Evolutionary conservation across 2,329 filamentous ascomycete genomes (phyloP).

Genomic region (Decorospora gaudefroyi): DNA sequence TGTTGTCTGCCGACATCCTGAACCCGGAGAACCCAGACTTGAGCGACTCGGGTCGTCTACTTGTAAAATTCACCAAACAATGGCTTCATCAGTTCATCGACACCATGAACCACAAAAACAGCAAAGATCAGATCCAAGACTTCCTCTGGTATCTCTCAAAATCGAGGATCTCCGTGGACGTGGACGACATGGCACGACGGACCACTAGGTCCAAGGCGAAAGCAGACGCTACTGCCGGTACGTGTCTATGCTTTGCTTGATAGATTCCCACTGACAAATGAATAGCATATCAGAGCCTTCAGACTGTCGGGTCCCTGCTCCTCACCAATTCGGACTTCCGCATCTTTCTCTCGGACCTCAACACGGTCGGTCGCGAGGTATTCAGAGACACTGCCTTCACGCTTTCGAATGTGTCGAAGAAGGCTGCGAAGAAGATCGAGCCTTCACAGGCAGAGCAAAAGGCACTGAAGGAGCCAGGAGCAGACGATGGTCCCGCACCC

Average conservation of each 20-base stretch:
- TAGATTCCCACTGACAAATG: slow-evolving; percentile 23
- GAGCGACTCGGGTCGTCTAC: slow-evolving; percentile 73
- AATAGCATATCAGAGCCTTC: slow-evolving; percentile 76
- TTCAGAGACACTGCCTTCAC: slow-evolving; percentile 85
- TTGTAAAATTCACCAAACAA: slow-evolving; percentile 72
- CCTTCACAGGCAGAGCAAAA: slow-evolving; percentile 66
- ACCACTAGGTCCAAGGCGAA: slow-evolving; percentile 67
- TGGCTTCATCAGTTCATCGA: slow-evolving; percentile 81
- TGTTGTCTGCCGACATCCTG: slow-evolving; percentile 77
- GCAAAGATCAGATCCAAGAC: slow-evolving; percentile 83
- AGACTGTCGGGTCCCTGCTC: slow-evolving; percentile 81
- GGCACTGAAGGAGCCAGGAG: slow-evolving; percentile 57
- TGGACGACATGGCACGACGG: slow-evolving; percentile 64
- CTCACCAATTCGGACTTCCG: slow-evolving; percentile 90
- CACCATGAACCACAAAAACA: slow-evolving; percentile 81
- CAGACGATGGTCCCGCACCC: slow-evolving; percentile 57
- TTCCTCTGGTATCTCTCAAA: slow-evolving; percentile 84
- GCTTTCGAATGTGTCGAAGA: slow-evolving; percentile 73
- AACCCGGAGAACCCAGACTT: slow-evolving; percentile 75
- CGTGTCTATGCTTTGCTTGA: slow-evolving; percentile 22
- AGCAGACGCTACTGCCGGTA: slow-evolving; percentile 73
- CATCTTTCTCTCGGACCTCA: slow-evolving; percentile 79
- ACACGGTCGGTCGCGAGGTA: slow-evolving; percentile 77
- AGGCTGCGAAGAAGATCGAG: slow-evolving; percentile 73
- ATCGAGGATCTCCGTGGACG: slow-evolving; percentile 71